Evolutionary conservation across 148 eudicot species (phyloP), one percentile per base, ranked within the genome.

Genomic region (Drosera capensis): DNA sequence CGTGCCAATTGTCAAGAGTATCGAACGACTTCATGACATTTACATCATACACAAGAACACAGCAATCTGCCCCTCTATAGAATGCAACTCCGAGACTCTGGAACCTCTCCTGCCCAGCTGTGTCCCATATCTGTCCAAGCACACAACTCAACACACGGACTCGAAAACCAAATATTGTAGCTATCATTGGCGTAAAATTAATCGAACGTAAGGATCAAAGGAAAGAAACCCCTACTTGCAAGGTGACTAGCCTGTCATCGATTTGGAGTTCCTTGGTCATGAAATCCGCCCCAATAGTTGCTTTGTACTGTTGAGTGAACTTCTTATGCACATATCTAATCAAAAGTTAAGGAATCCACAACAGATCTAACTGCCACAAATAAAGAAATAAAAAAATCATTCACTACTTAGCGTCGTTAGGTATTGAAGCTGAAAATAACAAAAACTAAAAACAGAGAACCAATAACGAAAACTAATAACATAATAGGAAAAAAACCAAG

Each of bases 271-370:
- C 87, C 54, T 68, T 83, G 15, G 94, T 76, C 41, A 70, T 62
- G 53, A 83, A 79, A 59, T 83, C 94, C 54, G 94, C 94, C 35
- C 94, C 94, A 41, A 83, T 79, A 17, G 94, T 83, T 19, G 87
- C 78, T 59, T 79, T 83, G 57, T 79, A 83, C 20, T 79, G 87
- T 54, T 73, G 66, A 51, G 66, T 79, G 64, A 79, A 83, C 59
- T 68, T 83, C 50, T 73, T 71, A 42, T 73, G 66, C 31, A 73
- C 87, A 45, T 83, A 83, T 58, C 94, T 83, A 26, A n/a, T 18
- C 43, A 42, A 2, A n/a, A 25, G 57, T 53, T 53, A 53, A 53
- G 19, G 37, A n/a, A 53, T 20, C 16, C 40, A 26, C 55, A 26
- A 42, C 13, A 21, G 23, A 11, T 11, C 1, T 11, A 41, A 19